These are phyloP conservation scores for Remersonia thermophila DNA, from an alignment of 2,329 filamentous ascomycete genomes.

Conservation along the genomic window DNA sequence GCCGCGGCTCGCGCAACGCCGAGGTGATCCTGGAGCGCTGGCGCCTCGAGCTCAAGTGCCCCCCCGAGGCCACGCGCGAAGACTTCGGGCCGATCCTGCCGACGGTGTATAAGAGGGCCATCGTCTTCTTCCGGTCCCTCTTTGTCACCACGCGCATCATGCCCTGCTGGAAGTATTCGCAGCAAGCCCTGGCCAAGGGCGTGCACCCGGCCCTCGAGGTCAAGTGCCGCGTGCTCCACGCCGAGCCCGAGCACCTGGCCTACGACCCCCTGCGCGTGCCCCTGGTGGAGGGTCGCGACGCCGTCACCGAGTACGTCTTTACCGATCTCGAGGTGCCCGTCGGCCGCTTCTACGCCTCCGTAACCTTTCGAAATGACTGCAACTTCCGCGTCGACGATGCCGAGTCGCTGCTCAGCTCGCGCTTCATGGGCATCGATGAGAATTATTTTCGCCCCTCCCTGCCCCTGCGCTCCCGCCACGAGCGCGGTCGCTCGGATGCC, in stretches of 20 bases:
- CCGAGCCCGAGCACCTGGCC: slow-evolving; percentile 39
- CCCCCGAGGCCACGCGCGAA: slow-evolving; percentile 33
- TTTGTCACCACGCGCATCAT: slow-evolving; percentile 72
- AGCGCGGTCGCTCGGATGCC: slow-evolving; percentile 25
- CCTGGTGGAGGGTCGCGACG: slow-evolving; percentile 52
- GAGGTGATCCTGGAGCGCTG: slow-evolving; percentile 85
- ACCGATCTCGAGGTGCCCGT: slow-evolving; percentile 76
- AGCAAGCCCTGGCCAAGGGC: slow-evolving; percentile 60
- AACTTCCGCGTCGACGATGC: slow-evolving; percentile 86
- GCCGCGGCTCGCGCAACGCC: slow-evolving; percentile 36
- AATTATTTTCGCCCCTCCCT: slow-evolving; percentile 74
- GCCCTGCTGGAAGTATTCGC: slow-evolving; percentile 73
- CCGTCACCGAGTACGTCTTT: slow-evolving; percentile 67
- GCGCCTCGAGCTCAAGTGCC: slow-evolving; percentile 68
- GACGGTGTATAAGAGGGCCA: slow-evolving; percentile 92
- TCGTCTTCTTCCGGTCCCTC: slow-evolving; percentile 84
- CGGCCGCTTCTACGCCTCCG: slow-evolving; percentile 68
- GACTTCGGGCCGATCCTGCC: slow-evolving; percentile 57
- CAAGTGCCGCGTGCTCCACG: slow-evolving; percentile 66
- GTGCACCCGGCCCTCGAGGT: slow-evolving; percentile 57
- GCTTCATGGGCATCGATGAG: slow-evolving; percentile 86
- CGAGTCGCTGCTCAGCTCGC: slow-evolving; percentile 79
- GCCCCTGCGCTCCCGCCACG: slow-evolving; percentile 28
- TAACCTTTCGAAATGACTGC: slow-evolving; percentile 78
- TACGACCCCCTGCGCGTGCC: slow-evolving; percentile 61